These are phyloP conservation scores for Draba incana DNA, from an alignment of 345 rosid genomes.

Conservation along the genomic window DNA sequence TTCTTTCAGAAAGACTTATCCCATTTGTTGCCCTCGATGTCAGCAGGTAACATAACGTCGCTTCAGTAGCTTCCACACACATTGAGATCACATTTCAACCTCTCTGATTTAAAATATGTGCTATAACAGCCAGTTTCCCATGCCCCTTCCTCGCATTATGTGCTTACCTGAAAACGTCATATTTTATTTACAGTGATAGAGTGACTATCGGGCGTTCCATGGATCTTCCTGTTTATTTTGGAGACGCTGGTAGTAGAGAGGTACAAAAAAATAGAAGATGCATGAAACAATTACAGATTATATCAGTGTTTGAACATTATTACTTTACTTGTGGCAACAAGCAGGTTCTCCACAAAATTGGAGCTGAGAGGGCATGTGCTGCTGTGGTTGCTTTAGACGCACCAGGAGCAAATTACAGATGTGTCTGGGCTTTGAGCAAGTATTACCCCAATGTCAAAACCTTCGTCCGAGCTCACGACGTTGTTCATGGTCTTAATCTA, in stretches of 20 bases:
- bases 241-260: conserved; percentile 99
- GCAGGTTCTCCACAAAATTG: conserved; percentile 97
- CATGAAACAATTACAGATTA: background rate
- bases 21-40: conserved; percentile 99
- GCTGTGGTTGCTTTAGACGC: conserved; percentile 93
- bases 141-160: background rate
- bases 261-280: conserved; percentile 42
- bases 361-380: conserved; percentile 97
- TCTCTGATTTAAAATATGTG: background rate
- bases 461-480: conserved; percentile 96
- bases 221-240: conserved; percentile 97
- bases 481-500: conserved; percentile 92
- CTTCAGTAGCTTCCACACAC: conserved; percentile 17
- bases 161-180: conserved; percentile 22
- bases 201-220: conserved; percentile 91
- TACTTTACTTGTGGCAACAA: conserved; percentile 26
- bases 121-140: conserved; percentile 11
- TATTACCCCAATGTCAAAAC: conserved; percentile 94
- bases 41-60: conserved; percentile 60
- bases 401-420: conserved; percentile 98
- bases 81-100: conserved; percentile 15
- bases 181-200: conserved; percentile 73
- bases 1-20: conserved; percentile 93
- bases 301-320: conserved; percentile 1
- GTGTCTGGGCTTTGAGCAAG: conserved; percentile 99